phyloP scores from a whole-genome alignment of 495 filamentous ascomycete genomes.

The Hypoxylon lienhwacheense region DNA sequence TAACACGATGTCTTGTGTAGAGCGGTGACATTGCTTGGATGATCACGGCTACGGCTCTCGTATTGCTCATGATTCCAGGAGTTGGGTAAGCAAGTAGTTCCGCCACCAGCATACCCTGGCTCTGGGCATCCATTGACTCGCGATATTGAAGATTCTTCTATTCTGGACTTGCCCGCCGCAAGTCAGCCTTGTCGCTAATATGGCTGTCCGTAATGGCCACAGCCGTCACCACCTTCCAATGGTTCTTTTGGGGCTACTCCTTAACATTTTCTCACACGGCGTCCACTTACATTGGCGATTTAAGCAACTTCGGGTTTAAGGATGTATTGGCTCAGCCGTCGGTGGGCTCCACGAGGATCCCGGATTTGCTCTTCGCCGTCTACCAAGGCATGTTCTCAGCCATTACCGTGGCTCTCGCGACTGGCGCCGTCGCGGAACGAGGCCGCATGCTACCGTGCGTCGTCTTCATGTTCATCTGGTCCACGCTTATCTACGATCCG shows the following conservation, averaged over 20 bases:
- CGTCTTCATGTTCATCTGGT: slow-evolving; percentile 97
- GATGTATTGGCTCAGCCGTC: slow-evolving; percentile 80
- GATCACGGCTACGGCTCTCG: slow-evolving; percentile 81
- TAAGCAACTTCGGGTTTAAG: slow-evolving; percentile 83
- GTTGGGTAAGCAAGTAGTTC: slow-evolving; percentile 60
- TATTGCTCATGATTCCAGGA: slow-evolving; percentile 97
- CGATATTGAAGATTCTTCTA: slow-evolving; percentile 78
- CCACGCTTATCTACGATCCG: slow-evolving; percentile 90
- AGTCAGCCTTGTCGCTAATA: slow-evolving; percentile 91
- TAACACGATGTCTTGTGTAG: slow-evolving; percentile 48
- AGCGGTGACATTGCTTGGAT: slow-evolving; percentile 92
- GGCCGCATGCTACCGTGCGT: slow-evolving; percentile 93
- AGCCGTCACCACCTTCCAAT: slow-evolving; percentile 89
- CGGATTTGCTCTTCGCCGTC: slow-evolving; percentile 87
- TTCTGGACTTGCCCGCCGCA: slow-evolving; percentile 93
- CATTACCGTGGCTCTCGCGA: slow-evolving; percentile 92
- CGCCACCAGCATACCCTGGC: slow-evolving; percentile 17
- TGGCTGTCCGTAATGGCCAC: slow-evolving; percentile 98
- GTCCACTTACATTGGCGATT: slow-evolving; percentile 79
- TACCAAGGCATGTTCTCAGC: slow-evolving; percentile 98
- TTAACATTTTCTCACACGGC: slow-evolving; percentile 87
- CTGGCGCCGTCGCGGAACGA: slow-evolving; percentile 89
- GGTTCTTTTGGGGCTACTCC: slow-evolving; percentile 99
- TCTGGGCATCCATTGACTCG: slow-evolving; percentile 11
- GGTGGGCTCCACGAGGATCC: slow-evolving; percentile 76